Evolutionary conservation across 331 rosid genomes (phyloP), one percentile per base, ranked within the genome.

Genomic region (Dryas integrifolia): DNA sequence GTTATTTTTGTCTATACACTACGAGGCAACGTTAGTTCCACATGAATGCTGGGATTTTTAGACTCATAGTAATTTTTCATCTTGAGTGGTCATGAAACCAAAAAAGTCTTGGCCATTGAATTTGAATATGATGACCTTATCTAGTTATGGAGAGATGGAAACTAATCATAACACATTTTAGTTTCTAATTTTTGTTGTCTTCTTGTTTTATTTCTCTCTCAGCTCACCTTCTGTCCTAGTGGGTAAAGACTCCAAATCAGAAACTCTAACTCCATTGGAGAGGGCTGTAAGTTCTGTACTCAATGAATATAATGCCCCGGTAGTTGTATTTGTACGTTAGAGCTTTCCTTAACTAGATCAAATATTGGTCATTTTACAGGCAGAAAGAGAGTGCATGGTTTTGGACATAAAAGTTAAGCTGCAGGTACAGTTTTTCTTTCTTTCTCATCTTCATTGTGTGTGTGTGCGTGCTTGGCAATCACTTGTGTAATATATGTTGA

Each of bases 381-480:
- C 96, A 3, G 99, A 95, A 85, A 89, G 99, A 83, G 99, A 89
- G 11, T 91, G 84, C 80, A 95, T 95, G 97, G 99, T 95, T 74
- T 85, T 92, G 88, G 99, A 95, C 82, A 95, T 95, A 76, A 80
- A 95, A 85, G 99, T 95, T 80, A 95, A 95, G 87, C 85, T 95
- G 77, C 99, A 95, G 99, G 99, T 95, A 86, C 59, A 62, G 39
- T 68, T 39, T 58, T 40, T 74, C 65, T 49, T 71, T 76, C 51
- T 70, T 35, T 16, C 30, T 62, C 26, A 40, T 62, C 21, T n/a
- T 16, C 1, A 35, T 15, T 13, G 12, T 51, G 6, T 7, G 6
- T 7, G 15, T 5, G 7, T 44, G 48, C 48, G 4, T 44, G 48
- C 10, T 44, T 44, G 48, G 48, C 48, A 44, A 5, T 44, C 48